Evolutionary conservation across 1,284 basidiomycete species (phyloP).

Genomic region (Rhodofomes roseus): DNA sequence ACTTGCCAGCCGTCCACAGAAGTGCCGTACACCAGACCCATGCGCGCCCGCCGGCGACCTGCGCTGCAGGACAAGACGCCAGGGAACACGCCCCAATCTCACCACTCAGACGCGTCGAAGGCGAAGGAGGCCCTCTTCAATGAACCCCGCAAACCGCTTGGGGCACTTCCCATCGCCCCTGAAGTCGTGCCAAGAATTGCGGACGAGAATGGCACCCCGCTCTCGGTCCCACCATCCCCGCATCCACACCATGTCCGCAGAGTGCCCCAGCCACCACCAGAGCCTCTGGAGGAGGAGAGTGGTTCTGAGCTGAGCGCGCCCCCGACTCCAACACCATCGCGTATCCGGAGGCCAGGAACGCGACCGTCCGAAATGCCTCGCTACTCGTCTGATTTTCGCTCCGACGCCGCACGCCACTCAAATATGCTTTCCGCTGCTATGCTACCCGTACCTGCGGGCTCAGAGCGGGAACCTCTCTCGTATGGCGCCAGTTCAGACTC

Average conservation of each 20-base stretch:
- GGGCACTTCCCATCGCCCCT: not conserved
- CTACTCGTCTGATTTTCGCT: not conserved
- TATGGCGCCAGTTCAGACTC: not conserved
- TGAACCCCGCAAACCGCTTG: not conserved
- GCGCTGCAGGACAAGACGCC: conserved; percentile 23
- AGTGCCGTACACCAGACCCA: not conserved
- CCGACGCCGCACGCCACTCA: not conserved
- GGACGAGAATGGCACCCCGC: not conserved
- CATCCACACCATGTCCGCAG: conserved; percentile 5
- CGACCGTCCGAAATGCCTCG: not conserved
- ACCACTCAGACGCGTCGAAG: not conserved
- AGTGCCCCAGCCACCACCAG: not conserved
- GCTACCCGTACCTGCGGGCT: not conserved
- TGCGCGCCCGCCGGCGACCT: conserved; percentile 8
- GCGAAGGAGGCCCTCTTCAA: not conserved
- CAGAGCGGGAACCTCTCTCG: not conserved
- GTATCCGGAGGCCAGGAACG: not conserved
- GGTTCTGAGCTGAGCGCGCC: not conserved
- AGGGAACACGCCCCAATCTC: conserved; percentile 19
- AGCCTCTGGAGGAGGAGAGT: not conserved
- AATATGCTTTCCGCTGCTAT: not conserved
- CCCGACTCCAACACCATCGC: not conserved
- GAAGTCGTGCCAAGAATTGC: not conserved
- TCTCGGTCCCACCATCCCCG: not conserved
- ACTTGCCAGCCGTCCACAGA: not conserved